Evolutionary conservation across 2,329 filamentous ascomycete genomes (phyloP), one percentile per base, ranked within the genome.

Genomic region (Truncatella angustata): DNA sequence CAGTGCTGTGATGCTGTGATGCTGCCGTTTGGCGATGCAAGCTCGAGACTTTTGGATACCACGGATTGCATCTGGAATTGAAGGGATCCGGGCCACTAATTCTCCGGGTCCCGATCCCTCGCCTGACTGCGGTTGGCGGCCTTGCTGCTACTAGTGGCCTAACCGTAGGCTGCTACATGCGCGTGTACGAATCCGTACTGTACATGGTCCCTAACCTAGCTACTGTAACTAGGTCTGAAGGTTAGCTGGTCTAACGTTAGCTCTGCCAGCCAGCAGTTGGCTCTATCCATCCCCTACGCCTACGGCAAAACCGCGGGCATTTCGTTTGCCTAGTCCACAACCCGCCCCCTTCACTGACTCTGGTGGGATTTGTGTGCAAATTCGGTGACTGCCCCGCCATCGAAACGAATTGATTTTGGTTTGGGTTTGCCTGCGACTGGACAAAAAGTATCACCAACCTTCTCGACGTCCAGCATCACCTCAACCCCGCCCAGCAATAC

Each of bases 361-460:
- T 42, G 21, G 30, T 40, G 36, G 47, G 28, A 32, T n/a, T 40
- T 50, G 30, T 50, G 30, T 36, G 47, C 47, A 50, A 50, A 50
- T 50, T 50, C 36, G 47, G 35, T 39, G 47, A 46, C 43, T 50
- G 47, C 47, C 47, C 47, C 47, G 47, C 47, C 35, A 50, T 50
- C 21, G 43, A n/a, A n/a, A n/a, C n/a, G n/a, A 16, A 40, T 40
- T 14, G 37, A 40, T 40, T 40, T 24, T 18, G 24, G 12, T 28
- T 26, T n/a, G 23, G 16, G 12, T 30, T 44, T 23, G 40, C 40
- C 28, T 44, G 40, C 21, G 40, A 44, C n/a, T n/a, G n/a, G n/a
- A 24, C 28, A 26, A 44, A 43, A 44, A 24, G 21, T 44, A 44
- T 16, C 21, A 23, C 40, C 20, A 28, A n/a, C n/a, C n/a, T n/a